Conservation (phyloP, 1,284 basidiomycete species). For the Irpex sp. region DNA sequence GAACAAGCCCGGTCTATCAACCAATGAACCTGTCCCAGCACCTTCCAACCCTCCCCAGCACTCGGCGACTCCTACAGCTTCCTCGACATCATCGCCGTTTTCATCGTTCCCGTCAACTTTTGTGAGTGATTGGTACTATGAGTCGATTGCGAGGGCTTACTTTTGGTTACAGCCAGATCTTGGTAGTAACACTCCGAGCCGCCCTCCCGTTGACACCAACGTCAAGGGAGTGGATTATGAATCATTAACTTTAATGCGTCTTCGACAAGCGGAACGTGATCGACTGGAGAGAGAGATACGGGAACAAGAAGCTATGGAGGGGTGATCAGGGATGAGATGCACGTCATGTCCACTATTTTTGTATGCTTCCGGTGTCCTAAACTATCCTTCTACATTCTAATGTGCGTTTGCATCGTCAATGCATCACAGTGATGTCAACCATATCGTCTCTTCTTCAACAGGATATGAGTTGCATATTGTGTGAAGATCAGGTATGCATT, state of each 20-base stretch:
- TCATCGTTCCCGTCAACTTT: conserved; percentile 59
- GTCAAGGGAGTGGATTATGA: conserved; percentile 66
- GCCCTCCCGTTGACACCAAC: conserved; percentile 24
- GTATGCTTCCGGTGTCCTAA: background rate
- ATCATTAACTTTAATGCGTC: conserved; percentile 74
- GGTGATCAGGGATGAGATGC: background rate
- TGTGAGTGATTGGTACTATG: conserved; percentile 34
- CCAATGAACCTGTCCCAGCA: background rate
- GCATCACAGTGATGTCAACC: background rate
- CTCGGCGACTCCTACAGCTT: background rate
- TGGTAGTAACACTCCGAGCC: conserved; percentile 23
- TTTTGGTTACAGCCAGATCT: conserved; percentile 13
- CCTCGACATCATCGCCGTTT: conserved; percentile 26
- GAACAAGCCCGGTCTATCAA: background rate
- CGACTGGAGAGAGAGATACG: conserved; percentile 73
- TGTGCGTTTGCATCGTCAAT: background rate
- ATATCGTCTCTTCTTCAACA: background rate
- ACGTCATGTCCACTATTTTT: background rate
- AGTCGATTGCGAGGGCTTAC: background rate
- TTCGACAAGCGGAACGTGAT: conserved; percentile 78
- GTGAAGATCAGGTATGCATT: background rate
- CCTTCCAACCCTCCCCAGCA: background rate
- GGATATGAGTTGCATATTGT: background rate
- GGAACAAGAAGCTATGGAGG: conserved; percentile 51
- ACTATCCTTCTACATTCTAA: background rate